Conservation (phyloP, 2,329 filamentous ascomycete species). For the Alternaria triticimaculans region DNA sequence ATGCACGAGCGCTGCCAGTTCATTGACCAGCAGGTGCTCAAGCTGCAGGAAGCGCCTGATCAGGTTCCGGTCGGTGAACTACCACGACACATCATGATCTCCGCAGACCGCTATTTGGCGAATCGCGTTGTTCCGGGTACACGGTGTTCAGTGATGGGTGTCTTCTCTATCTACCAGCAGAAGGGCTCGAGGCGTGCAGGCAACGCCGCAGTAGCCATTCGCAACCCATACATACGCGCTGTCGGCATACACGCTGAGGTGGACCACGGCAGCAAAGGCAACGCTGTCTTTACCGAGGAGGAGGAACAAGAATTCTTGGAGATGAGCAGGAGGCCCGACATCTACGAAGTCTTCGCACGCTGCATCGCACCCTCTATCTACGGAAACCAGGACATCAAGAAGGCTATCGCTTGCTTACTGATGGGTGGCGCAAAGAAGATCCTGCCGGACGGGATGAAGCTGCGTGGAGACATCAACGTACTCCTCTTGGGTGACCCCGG, state of each 20-base stretch:
- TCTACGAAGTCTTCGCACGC: conserved; percentile 88
- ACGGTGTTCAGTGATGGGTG: conserved; percentile 92
- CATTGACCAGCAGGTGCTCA: conserved; percentile 97
- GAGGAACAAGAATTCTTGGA: conserved; percentile 97
- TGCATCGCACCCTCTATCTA: conserved; percentile 98
- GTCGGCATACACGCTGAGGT: conserved; percentile 91
- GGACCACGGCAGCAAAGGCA: conserved; percentile 87
- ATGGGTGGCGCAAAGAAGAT: conserved; percentile 98
- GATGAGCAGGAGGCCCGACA: conserved; percentile 85
- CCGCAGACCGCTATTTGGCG: conserved; percentile 93
- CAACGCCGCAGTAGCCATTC: conserved; percentile 86
- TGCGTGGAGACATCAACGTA: conserved; percentile 98
- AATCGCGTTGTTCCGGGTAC: conserved; percentile 96
- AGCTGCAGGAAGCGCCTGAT: conserved; percentile 95
- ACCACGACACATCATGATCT: conserved; percentile 91
- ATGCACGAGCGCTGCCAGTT: conserved; percentile 93
- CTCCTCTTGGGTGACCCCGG: conserved; percentile 94
- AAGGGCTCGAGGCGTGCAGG: conserved; percentile 81
- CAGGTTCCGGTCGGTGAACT: conserved; percentile 97
- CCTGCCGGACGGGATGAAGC: conserved; percentile 93
- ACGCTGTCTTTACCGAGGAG: conserved; percentile 85
- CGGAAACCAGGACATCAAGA: conserved; percentile 95
- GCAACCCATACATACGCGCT: conserved; percentile 91
- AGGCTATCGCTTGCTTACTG: conserved; percentile 90
- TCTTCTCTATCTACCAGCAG: conserved; percentile 97